Evolutionary conservation across 2,329 filamentous ascomycete species (phyloP).

Genomic region (Clonostachys chloroleuca): DNA sequence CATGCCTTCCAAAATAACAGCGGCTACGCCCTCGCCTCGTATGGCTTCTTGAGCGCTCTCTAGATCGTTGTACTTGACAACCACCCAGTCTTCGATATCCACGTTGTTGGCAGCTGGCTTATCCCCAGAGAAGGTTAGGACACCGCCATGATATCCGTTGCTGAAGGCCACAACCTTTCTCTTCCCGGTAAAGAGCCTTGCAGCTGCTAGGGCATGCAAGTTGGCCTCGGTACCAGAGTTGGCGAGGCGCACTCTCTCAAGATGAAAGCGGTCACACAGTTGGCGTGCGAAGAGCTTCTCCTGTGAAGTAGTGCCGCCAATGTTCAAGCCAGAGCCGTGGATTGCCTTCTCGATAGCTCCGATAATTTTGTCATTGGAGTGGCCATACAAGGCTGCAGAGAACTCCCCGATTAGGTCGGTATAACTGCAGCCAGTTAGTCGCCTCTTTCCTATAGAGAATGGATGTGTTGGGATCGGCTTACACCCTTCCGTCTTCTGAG

Average conservation of each 20-base stretch:
- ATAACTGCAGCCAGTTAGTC: slow-evolving; percentile 29
- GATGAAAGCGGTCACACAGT: slow-evolving; percentile 48
- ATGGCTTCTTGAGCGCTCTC: slow-evolving; percentile 37
- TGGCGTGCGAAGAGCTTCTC: slow-evolving; percentile 46
- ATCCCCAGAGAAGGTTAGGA: slow-evolving; percentile 24
- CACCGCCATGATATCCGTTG: slow-evolving; percentile 34
- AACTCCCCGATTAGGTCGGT: slow-evolving; percentile 60
- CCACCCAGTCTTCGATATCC: slow-evolving; percentile 49
- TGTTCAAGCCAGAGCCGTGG: slow-evolving; percentile 42
- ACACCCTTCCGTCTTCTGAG: slow-evolving; percentile 26
- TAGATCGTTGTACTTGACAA: slow-evolving; percentile 59
- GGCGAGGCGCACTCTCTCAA: slow-evolving; percentile 55
- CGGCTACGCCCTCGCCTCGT: slow-evolving; percentile 44
- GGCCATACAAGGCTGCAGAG: slow-evolving; percentile 62
- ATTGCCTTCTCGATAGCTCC: slow-evolving; percentile 40
- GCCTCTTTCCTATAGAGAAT: not conserved
- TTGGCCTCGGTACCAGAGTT: slow-evolving; percentile 67
- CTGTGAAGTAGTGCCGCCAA: slow-evolving; percentile 45
- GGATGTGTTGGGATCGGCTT: too few species aligned
- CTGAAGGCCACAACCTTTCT: slow-evolving; percentile 45
- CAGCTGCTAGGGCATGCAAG: slow-evolving; percentile 51
- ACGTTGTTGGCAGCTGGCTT: slow-evolving; percentile 36
- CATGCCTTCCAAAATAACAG: slow-evolving; percentile 63
- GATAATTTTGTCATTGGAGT: slow-evolving; percentile 52
- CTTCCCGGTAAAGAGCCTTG: slow-evolving; percentile 37